These are phyloP conservation scores for Fusarium buharicum DNA, from an alignment of 2,329 filamentous ascomycete genomes.

Conservation along the genomic window DNA sequence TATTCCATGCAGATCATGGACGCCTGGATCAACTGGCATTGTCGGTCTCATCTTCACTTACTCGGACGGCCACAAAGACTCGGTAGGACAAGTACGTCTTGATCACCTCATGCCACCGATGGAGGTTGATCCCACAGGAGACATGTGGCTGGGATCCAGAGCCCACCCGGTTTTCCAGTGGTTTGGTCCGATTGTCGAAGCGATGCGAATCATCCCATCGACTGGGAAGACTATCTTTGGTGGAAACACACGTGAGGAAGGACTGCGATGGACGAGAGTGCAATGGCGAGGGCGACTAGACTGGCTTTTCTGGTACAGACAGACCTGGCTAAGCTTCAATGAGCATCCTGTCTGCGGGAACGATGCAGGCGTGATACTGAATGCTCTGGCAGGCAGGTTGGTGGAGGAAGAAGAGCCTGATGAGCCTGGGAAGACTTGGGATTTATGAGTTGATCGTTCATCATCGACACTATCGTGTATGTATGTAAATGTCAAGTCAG, in stretches of 20 bases:
- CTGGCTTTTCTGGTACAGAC: slow-evolving; percentile 11
- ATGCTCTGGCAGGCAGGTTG: neutral
- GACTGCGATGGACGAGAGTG: neutral
- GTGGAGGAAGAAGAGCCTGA: neutral
- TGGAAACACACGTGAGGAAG: slow-evolving; percentile 1
- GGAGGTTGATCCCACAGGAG: neutral
- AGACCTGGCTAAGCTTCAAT: neutral
- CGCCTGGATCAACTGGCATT: slow-evolving; percentile 9
- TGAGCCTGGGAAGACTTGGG: too few species aligned
- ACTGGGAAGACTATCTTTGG: neutral
- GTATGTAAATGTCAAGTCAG: neutral
- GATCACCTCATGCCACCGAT: slow-evolving; percentile 9
- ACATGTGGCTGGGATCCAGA: slow-evolving; percentile 15
- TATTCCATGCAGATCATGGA: slow-evolving; percentile 7
- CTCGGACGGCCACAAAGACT: slow-evolving; percentile 17
- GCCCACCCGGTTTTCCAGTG: neutral
- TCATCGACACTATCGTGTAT: neutral
- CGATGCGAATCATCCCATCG: slow-evolving; percentile 14
- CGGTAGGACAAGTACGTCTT: slow-evolving; percentile 18
- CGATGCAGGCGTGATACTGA: neutral
- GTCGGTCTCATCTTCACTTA: slow-evolving; percentile 15
- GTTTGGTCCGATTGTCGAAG: neutral
- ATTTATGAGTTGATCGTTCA: neutral
- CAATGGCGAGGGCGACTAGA: slow-evolving; percentile 9
- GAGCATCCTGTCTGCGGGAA: neutral